Conservation (phyloP, 345 rosid species). For the Gossypioides kirkii region DNA sequence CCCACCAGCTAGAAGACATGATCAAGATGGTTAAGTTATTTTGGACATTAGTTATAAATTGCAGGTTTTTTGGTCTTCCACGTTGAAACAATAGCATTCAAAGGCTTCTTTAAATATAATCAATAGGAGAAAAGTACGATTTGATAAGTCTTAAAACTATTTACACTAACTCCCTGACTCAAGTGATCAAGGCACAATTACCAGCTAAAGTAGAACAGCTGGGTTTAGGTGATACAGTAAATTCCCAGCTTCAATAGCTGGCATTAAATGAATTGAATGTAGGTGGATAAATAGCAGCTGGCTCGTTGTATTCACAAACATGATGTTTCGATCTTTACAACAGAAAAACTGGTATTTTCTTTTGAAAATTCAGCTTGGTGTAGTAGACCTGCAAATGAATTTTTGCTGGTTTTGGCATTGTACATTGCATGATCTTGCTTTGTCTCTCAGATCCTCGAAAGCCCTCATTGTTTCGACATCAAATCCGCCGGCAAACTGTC, state of each 20-base stretch:
- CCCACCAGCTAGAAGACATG: too few species aligned
- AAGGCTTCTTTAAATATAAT: not conserved
- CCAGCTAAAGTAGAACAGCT: not conserved
- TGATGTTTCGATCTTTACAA: slow-evolving; percentile 22
- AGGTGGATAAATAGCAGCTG: not conserved
- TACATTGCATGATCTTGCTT: slow-evolving; percentile 67
- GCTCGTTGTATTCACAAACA: slow-evolving; percentile 23
- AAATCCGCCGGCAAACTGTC: slow-evolving; percentile 94
- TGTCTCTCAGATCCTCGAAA: slow-evolving; percentile 89
- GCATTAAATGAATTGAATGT: not conserved
- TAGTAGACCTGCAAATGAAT: slow-evolving; percentile 45
- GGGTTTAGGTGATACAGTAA: not conserved
- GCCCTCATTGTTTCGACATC: slow-evolving; percentile 94
- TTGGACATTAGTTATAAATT: not conserved
- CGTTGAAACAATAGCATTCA: not conserved
- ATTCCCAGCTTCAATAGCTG: too few species aligned
- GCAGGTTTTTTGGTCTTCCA: not conserved
- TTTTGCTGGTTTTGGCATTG: slow-evolving; percentile 75
- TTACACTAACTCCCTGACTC: not conserved
- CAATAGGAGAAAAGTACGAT: not conserved
- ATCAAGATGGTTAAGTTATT: too few species aligned
- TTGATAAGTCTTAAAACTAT: not conserved
- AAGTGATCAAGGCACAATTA: not conserved
- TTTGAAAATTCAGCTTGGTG: slow-evolving; percentile 33
- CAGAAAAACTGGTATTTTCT: slow-evolving; percentile 9